These are phyloP conservation scores for Yamadazyma phyllophila DNA, from an alignment of 805 yeast genomes.

Conservation along the genomic window DNA sequence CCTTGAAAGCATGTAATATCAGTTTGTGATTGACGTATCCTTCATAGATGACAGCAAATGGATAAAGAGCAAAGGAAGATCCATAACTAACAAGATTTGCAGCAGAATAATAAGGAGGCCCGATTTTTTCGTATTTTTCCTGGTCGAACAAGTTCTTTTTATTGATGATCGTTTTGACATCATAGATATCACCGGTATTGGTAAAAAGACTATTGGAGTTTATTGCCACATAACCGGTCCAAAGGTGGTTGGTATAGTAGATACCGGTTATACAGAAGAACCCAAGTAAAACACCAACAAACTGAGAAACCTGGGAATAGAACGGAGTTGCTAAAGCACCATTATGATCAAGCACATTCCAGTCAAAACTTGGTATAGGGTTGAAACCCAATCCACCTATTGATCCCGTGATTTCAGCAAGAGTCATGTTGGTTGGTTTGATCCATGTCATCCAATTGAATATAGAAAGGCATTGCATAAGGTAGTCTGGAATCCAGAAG, in stretches of 20 bases:
- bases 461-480: slow-evolving; percentile 23
- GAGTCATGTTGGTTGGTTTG: slow-evolving; percentile 21
- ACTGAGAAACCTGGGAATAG: slow-evolving; percentile 22
- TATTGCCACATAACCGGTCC: slow-evolving; percentile 29
- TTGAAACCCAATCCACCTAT: slow-evolving; percentile 27
- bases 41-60: slow-evolving; percentile 52
- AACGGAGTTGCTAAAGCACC: slow-evolving; percentile 22
- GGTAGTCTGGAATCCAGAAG: slow-evolving; percentile 29
- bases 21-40: slow-evolving; percentile 31
- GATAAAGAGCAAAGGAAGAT: slow-evolving; percentile 47
- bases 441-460: slow-evolving; percentile 35
- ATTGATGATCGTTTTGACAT: slow-evolving; percentile 32
- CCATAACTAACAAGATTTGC: slow-evolving; percentile 25
- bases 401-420: slow-evolving; percentile 27
- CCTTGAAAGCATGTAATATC: slow-evolving; percentile 35
- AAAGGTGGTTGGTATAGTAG: slow-evolving; percentile 26
- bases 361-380: slow-evolving; percentile 30
- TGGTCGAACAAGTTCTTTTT: slow-evolving; percentile 27
- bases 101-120: slow-evolving; percentile 28
- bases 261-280: slow-evolving; percentile 26
- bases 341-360: slow-evolving; percentile 20
- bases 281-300: slow-evolving; percentile 23
- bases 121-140: slow-evolving; percentile 16
- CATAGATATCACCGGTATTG: slow-evolving; percentile 23
- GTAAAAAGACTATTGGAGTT: slow-evolving; percentile 21